Evolutionary conservation across 208 protist species (phyloP).

Genomic region (Trypanosomatidae sp.): DNA sequence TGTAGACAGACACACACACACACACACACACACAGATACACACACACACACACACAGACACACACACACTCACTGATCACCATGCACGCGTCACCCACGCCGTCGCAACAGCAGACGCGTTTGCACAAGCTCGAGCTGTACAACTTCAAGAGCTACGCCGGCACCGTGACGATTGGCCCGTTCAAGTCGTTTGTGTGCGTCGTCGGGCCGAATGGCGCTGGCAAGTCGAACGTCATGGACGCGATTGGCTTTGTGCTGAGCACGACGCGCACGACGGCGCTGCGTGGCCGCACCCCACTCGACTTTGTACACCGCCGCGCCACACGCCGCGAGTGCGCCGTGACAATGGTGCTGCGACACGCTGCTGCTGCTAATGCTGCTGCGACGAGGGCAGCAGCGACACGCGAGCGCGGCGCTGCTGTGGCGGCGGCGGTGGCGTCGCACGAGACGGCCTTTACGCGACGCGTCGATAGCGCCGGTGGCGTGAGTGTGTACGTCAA

Average conservation of each 20-base stretch:
- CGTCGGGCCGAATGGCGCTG: constrained; percentile 98
- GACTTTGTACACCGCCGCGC: constrained; percentile 90
- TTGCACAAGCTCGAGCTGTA: constrained; percentile 82
- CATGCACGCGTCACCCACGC: neutral
- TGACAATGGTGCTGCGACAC: constrained; percentile 73
- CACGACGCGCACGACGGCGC: constrained; percentile 18
- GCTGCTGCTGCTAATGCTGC: constrained; percentile 1
- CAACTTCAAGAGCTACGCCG: constrained; percentile 99
- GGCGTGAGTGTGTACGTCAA: constrained; percentile 64
- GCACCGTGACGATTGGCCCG: constrained; percentile 90
- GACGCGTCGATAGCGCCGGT: constrained; percentile 45
- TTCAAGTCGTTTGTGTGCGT: constrained; percentile 97
- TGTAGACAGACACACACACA: neutral
- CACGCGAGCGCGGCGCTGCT: too few relatives aligned
- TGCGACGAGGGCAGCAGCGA: neutral
- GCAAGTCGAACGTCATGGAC: constrained; percentile 99
- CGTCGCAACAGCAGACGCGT: neutral
- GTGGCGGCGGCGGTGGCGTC: neutral
- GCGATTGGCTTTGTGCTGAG: constrained; percentile 97
- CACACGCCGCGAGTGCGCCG: constrained; percentile 23
- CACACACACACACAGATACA: neutral
- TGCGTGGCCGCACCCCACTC: constrained; percentile 73
- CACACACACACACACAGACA: neutral
- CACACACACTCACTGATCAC: neutral
- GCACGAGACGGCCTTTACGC: constrained; percentile 63